Evolutionary conservation across 2,329 filamentous ascomycete genomes (phyloP), one percentile per base, ranked within the genome.

Genomic region (Microascus cirrosus): DNA sequence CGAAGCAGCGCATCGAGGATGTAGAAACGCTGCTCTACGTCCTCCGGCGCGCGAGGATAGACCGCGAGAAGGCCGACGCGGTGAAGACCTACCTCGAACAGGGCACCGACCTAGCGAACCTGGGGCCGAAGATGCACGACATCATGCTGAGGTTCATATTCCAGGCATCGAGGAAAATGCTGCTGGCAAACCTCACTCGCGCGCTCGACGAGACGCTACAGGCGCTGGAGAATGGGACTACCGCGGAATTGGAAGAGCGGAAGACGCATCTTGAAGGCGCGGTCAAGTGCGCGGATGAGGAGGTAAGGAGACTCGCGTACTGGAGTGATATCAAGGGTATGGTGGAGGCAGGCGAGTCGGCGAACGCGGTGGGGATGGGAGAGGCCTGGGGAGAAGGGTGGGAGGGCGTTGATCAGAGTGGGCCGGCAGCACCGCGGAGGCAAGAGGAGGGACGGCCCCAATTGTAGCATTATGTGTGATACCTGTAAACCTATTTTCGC

Each of bases 61-160:
- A 99, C 68, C 83, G 94, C 36, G 93, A 97, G 73, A 97, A 94
- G 74, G 84, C 95, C 59, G 86, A 93, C 61, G 86, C 87, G 0
- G 80, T 96, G 24, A 84, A 87, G 65, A 88, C 82, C 61, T 99
- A 96, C 67, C 76, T 96, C n/a, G 76, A 84, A 50, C 79, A 94
- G 57, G 83, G 82, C 6, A 84, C 88, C 25, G 90, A 96, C 64
- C 74, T 97, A 32, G 78, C 79, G 57, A 87, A 90, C 61, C 75
- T 99, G 22, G 79, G 87, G 60, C 79, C 87, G 58, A 78, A 85
- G 68, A 93, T 96, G 79, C 86, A 89, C 58, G 84, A 90, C 52
- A 88, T 96, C 63, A 92, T 96, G 90, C 78, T 83, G 0, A 77
- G 88, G 59, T 89, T 97, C 65, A 78, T 99, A 22, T 99, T 96